Evolutionary conservation across 768 basidiomycete genomes (phyloP).

Genomic region (Boletus pseudo-olivaceus): DNA sequence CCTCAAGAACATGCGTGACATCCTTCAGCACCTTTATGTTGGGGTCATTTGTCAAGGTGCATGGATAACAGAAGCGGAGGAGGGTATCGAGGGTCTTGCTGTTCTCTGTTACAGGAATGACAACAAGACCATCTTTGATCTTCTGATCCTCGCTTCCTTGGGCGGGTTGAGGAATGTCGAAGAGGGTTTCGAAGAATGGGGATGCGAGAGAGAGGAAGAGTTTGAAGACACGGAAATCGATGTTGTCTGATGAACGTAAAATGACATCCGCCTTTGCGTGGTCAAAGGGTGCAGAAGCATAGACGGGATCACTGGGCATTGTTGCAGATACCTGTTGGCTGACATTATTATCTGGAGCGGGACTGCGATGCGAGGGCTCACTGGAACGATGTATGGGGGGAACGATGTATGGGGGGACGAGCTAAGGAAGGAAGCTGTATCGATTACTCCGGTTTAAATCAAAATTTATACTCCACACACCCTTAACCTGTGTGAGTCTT

Average conservation of each 20-base stretch:
- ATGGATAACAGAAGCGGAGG: slow-evolving; percentile 26
- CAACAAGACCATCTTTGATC: slow-evolving; percentile 11
- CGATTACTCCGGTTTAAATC: no score
- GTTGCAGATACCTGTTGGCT: no score
- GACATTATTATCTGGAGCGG: no score
- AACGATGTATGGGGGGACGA: no score
- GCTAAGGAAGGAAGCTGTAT: no score
- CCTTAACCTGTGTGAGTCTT: no score
- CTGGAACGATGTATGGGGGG: no score
- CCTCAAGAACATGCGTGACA: background rate
- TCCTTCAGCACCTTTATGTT: slow-evolving; percentile 6
- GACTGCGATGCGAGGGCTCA: no score
- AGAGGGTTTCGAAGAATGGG: slow-evolving; percentile 34
- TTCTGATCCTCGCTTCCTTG: slow-evolving; percentile 8
- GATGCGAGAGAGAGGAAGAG: slow-evolving; percentile 29
- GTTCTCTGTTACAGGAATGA: slow-evolving; percentile 19
- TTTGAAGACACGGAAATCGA: slow-evolving; percentile 28
- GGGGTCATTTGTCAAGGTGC: slow-evolving; percentile 23
- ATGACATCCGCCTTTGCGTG: slow-evolving; percentile 24
- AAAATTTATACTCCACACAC: background rate
- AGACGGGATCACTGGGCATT: background rate
- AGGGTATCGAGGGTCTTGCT: slow-evolving; percentile 20
- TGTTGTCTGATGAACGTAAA: slow-evolving; percentile 25
- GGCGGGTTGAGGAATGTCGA: slow-evolving; percentile 26
- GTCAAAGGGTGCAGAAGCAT: slow-evolving; percentile 20